A percentile compares a stretch with the other conserved stretches of the same genome.
Evolutionary conservation across 2,329 filamentous ascomycete genomes (phyloP).

Genomic region (Diaporthe vaccinii): DNA sequence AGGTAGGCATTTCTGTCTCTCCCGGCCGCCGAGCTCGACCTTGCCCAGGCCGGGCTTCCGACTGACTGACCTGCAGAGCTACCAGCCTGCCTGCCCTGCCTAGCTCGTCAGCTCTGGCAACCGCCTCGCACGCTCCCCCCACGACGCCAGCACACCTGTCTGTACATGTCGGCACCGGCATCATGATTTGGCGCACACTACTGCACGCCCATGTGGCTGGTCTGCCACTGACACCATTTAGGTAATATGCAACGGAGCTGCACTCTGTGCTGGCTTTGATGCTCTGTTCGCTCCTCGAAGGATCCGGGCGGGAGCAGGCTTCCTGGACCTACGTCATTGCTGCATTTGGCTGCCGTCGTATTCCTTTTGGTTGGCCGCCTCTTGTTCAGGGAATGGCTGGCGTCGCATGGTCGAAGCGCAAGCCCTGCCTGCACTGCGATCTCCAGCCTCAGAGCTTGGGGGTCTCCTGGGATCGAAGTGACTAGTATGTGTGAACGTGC

Average conservation of each 20-base stretch:
- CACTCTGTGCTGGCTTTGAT: not conserved
- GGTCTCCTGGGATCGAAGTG: not conserved
- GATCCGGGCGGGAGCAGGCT: slow-evolving; percentile 19
- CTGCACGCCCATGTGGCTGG: slow-evolving; percentile 19
- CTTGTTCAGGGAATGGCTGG: not conserved
- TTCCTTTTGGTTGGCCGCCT: slow-evolving; percentile 2
- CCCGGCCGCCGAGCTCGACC: not conserved
- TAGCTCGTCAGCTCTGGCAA: slow-evolving; percentile 12
- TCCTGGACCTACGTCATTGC: slow-evolving; percentile 29
- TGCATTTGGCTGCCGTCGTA: slow-evolving; percentile 29
- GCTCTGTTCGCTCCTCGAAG: not conserved
- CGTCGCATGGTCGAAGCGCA: not conserved
- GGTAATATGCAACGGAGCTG: not conserved
- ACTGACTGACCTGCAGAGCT: not conserved
- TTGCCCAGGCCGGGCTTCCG: slow-evolving; percentile 14
- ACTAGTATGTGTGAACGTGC: not conserved
- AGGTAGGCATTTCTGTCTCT: not conserved
- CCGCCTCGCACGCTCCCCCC: not conserved
- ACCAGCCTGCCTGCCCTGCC: not conserved
- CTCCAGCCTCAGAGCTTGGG: not conserved
- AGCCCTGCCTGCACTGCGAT: not conserved
- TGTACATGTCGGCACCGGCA: not conserved
- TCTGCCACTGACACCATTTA: not conserved
- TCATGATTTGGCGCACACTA: slow-evolving; percentile 1
- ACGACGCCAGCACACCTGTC: slow-evolving; percentile 3